Percentiles rank a stretch among this genome's conserved stretches.
These are phyloP conservation scores for Schwanniomyces sp. DNA, from an alignment of 805 yeast genomes.

Conservation along the genomic window DNA sequence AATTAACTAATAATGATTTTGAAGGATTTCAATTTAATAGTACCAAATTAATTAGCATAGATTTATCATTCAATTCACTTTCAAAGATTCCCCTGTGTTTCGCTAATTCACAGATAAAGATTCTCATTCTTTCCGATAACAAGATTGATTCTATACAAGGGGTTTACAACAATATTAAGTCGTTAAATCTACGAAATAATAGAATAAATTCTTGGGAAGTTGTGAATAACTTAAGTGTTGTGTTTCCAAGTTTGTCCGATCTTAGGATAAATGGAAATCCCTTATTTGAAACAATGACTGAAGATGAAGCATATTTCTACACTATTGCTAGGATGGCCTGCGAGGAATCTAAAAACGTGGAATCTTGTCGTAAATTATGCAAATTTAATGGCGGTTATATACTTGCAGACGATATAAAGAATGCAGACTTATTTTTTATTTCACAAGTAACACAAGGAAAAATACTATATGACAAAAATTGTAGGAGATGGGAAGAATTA, in stretches of 20 bases:
- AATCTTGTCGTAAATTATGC: conserved; percentile 22
- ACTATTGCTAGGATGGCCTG: conserved; percentile 48
- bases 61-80: conserved; percentile 45
- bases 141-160: conserved; percentile 14
- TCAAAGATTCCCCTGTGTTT: conserved; percentile 1
- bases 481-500: conserved; percentile 45
- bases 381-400: conserved; percentile 61
- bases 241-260: conserved; percentile 43
- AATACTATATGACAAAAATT: conserved; percentile 12
- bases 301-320: conserved; percentile 9
- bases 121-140: conserved; percentile 39
- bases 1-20: conserved; percentile 18
- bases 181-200: conserved; percentile 56
- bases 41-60: conserved; percentile 12
- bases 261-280: conserved; percentile 58
- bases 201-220: conserved; percentile 44
- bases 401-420: conserved; percentile 46
- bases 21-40: conserved; percentile 5
- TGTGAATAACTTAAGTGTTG: conserved; percentile 34
- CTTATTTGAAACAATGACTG: conserved; percentile 40
- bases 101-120: background rate
- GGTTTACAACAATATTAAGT: background rate
- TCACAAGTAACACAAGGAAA: conserved; percentile 43
- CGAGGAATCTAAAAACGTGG: background rate
- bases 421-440: conserved; percentile 69